These are phyloP conservation scores for Nicotiana tomentosiformis DNA, from an alignment of 257 asterid species.

Conservation along the genomic window DNA sequence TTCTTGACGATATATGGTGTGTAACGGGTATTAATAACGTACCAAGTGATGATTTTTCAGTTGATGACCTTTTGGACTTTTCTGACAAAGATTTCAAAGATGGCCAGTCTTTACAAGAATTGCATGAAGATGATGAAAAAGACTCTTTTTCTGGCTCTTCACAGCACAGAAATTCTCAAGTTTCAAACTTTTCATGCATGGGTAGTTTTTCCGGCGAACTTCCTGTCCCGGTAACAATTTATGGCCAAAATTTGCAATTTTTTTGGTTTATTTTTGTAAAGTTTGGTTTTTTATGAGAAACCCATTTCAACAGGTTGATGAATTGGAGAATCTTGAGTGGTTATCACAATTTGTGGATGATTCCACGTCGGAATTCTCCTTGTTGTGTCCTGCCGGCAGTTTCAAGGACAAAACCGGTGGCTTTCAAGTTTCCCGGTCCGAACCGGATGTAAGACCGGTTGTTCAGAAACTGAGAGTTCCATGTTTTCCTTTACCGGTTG, in stretches of 20 bases:
- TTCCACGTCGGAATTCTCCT: constrained; percentile 40
- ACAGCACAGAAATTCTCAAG: constrained; percentile 30
- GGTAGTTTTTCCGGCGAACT: constrained; percentile 64
- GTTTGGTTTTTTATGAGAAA: background rate
- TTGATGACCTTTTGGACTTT: constrained; percentile 91
- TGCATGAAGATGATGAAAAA: constrained; percentile 38
- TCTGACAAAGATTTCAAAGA: constrained; percentile 65
- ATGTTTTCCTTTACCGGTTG: constrained; percentile 32
- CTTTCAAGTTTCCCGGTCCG: constrained; percentile 17
- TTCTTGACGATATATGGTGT: constrained; percentile 66
- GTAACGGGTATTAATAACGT: constrained; percentile 50
- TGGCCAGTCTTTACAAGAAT: constrained; percentile 11
- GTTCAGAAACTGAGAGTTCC: constrained; percentile 22
- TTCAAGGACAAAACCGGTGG: constrained; percentile 27
- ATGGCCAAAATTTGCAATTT: background rate
- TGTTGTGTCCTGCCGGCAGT: constrained; percentile 39
- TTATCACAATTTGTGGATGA: constrained; percentile 73
- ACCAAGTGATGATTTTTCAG: constrained; percentile 76
- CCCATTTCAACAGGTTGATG: constrained; percentile 48
- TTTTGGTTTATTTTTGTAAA: background rate
- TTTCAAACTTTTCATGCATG: constrained; percentile 45
- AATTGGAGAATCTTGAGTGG: constrained; percentile 79
- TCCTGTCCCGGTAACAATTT: constrained; percentile 57
- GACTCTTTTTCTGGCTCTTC: constrained; percentile 15
- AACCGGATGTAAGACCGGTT: constrained; percentile 23